Evolutionary conservation across 2,329 filamentous ascomycete species (phyloP).

Genomic region (Fonsecaea multimorphosa): DNA sequence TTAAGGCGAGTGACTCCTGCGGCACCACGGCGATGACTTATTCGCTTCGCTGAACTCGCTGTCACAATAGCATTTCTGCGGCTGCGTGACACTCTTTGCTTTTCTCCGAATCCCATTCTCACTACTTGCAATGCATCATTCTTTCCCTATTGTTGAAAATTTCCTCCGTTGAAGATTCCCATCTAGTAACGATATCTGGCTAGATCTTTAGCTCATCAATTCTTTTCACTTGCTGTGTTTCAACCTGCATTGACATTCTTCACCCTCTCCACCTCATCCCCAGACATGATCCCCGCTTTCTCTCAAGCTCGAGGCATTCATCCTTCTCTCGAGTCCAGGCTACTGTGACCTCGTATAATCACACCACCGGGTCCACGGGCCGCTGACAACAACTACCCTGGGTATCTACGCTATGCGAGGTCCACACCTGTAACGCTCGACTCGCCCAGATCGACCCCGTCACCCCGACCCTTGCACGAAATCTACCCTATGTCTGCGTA

Average conservation of each 20-base stretch:
- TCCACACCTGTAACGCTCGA: background rate
- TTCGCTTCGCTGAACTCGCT: background rate
- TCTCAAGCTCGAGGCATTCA: conserved; percentile 9
- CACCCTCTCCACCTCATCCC: conserved; percentile 1
- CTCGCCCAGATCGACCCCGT: conserved; percentile 1
- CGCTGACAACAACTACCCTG: background rate
- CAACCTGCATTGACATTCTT: background rate
- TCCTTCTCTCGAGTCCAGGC: background rate
- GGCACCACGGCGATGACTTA: background rate
- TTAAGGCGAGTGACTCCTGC: background rate
- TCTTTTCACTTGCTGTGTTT: background rate
- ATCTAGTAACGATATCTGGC: background rate
- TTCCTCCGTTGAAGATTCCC: background rate
- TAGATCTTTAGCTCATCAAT: background rate
- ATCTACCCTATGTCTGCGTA: background rate
- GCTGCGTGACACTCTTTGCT: conserved; percentile 1
- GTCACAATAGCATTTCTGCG: background rate
- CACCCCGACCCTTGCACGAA: background rate
- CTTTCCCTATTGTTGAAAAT: background rate
- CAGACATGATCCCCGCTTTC: conserved; percentile 14
- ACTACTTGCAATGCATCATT: background rate
- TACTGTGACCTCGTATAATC: conserved; percentile 13
- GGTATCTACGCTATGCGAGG: background rate
- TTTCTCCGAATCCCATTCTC: background rate
- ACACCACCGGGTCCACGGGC: background rate